phyloP scores from a whole-genome alignment of 345 rosid genomes.

The Pelargonium nanum region DNA sequence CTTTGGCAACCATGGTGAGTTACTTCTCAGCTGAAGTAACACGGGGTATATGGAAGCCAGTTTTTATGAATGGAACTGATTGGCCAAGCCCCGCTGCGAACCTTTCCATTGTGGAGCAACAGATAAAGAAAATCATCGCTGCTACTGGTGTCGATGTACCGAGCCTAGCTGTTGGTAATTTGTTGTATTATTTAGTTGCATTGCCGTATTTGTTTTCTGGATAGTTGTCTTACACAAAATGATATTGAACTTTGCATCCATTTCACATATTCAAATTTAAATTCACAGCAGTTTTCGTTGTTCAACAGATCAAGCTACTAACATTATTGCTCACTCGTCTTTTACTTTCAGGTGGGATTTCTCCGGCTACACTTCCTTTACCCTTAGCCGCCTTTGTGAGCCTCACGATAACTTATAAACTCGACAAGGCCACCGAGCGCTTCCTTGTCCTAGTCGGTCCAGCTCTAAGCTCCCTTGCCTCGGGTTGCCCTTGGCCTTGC shows the following conservation, averaged over 20 bases:
- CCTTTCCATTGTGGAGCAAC: slow-evolving; percentile 68
- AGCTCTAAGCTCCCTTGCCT: slow-evolving; percentile 71
- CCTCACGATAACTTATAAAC: slow-evolving; percentile 88
- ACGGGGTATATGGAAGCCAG: slow-evolving; percentile 92
- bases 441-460: slow-evolving; percentile 55
- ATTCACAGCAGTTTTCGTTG: too few relatives aligned
- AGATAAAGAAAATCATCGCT: slow-evolving; percentile 72
- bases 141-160: slow-evolving; percentile 95
- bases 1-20: slow-evolving; percentile 78
- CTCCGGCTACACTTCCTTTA: slow-evolving; percentile 84
- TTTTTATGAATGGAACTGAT: slow-evolving; percentile 93
- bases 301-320: too few relatives aligned
- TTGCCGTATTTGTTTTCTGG: neutral
- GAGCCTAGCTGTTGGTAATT: slow-evolving; percentile 62
- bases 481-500: slow-evolving; percentile 97
- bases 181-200: too few relatives aligned
- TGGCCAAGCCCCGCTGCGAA: slow-evolving; percentile 99
- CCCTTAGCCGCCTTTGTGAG: slow-evolving; percentile 92
- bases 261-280: too few relatives aligned
- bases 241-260: too few relatives aligned
- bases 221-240: neutral
- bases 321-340: slow-evolving; percentile 2
- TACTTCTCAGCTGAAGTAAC: slow-evolving; percentile 93
- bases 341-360: slow-evolving; percentile 51
- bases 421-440: slow-evolving; percentile 70